Conservation (phyloP, 257 asterid species). For the Mentha longifolia region DNA sequence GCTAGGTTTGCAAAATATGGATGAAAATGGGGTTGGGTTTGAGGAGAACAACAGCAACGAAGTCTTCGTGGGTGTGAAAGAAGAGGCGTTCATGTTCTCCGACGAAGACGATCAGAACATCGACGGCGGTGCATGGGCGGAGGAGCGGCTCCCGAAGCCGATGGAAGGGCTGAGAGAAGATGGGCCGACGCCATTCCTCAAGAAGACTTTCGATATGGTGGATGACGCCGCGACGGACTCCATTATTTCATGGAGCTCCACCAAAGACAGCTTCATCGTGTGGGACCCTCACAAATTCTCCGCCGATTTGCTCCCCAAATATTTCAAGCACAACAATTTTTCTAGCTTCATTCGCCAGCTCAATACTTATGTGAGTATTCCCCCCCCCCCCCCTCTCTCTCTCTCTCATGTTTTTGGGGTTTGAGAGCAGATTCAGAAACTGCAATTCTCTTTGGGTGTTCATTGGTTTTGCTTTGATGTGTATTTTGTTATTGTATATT, state of each 20-base stretch:
- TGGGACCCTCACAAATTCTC: constrained; percentile 81
- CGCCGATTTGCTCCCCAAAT: constrained; percentile 68
- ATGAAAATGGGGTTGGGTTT: background rate
- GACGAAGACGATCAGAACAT: constrained; percentile 40
- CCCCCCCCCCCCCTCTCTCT: background rate
- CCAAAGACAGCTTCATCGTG: constrained; percentile 61
- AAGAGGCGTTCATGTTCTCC: constrained; percentile 52
- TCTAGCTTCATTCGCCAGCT: constrained; percentile 87
- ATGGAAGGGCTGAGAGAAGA: constrained; percentile 62
- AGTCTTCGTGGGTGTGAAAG: constrained; percentile 46
- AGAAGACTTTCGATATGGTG: constrained; percentile 83
- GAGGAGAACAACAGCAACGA: constrained; percentile 25
- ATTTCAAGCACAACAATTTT: constrained; percentile 79
- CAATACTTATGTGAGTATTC: constrained; percentile 62
- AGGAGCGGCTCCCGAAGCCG: constrained; percentile 45
- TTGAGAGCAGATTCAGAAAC: background rate
- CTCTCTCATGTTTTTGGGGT: background rate
- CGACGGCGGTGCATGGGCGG: constrained; percentile 30
- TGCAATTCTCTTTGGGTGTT: background rate
- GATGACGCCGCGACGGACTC: constrained; percentile 77
- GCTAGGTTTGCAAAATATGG: constrained; percentile 3
- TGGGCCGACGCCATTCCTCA: constrained; percentile 87
- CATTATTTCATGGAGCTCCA: constrained; percentile 70
- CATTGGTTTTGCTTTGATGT: background rate
- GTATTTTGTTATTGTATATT: background rate